Evolutionary conservation across 306 rosid genomes (phyloP).

Genomic region (Astragalus glycyphyllos): DNA sequence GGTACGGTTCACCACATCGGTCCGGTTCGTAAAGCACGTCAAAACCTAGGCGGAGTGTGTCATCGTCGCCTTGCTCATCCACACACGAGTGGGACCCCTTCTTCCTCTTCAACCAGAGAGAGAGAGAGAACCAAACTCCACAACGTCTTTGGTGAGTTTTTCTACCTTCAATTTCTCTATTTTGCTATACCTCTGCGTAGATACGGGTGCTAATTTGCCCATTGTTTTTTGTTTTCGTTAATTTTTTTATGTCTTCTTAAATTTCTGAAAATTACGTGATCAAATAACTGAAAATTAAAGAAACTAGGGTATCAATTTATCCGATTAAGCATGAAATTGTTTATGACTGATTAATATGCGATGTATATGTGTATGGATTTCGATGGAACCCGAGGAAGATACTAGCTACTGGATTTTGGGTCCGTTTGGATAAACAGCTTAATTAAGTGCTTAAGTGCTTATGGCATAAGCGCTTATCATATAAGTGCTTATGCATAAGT

Average conservation of each 20-base stretch:
- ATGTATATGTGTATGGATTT: background rate
- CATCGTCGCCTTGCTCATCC: too few relatives aligned
- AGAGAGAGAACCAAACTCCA: background rate
- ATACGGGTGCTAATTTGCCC: background rate
- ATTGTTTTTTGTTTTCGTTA: conserved; percentile 15
- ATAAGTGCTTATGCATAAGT: too few relatives aligned
- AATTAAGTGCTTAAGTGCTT: too few relatives aligned
- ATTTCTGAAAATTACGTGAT: background rate
- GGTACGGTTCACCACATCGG: too few relatives aligned
- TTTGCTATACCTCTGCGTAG: too few relatives aligned
- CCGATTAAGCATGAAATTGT: background rate
- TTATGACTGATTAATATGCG: background rate
- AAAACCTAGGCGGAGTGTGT: too few relatives aligned
- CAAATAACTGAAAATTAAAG: background rate
- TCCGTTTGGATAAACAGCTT: too few relatives aligned
- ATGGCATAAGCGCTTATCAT: too few relatives aligned
- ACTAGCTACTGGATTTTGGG: background rate
- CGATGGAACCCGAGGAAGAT: background rate
- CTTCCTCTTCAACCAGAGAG: background rate
- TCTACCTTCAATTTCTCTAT: background rate
- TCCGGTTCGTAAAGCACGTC: too few relatives aligned
- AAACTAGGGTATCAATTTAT: background rate
- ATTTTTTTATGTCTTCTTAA: conserved; percentile 3
- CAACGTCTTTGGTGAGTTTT: background rate
- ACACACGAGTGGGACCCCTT: too few relatives aligned